These are phyloP conservation scores for Casuarina cunninghamiana DNA, from an alignment of 306 rosid species.

Conservation along the genomic window DNA sequence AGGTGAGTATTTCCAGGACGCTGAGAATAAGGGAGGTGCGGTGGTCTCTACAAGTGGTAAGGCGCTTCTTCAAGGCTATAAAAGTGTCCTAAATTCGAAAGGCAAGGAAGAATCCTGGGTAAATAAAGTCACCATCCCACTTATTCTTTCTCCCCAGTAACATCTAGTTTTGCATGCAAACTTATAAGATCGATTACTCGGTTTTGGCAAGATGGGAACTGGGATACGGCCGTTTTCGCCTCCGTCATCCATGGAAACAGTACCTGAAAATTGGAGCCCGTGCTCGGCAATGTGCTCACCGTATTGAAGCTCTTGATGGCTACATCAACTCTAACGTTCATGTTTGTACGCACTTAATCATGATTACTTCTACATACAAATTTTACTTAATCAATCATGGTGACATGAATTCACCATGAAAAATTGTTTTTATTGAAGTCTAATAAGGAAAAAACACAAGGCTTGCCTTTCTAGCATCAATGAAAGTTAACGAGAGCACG, in stretches of 20 bases:
- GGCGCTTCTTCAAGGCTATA: constrained; percentile 55
- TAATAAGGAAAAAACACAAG: too few relatives aligned
- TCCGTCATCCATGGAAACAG: constrained; percentile 87
- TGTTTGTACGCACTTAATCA: constrained; percentile 27
- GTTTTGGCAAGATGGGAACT: constrained; percentile 93
- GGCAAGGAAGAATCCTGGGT: constrained; percentile 69
- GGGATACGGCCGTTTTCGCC: constrained; percentile 68
- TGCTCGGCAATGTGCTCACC: constrained; percentile 70
- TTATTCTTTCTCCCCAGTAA: too few relatives aligned
- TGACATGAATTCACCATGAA: too few relatives aligned
- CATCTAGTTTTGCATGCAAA: too few relatives aligned
- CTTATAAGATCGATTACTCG: too few relatives aligned
- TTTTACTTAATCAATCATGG: too few relatives aligned
- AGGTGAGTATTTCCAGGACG: constrained; percentile 46
- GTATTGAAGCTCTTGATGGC: constrained; percentile 63
- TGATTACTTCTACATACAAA: too few relatives aligned
- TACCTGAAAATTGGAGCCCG: constrained; percentile 77
- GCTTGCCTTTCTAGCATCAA: too few relatives aligned
- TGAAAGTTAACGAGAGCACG: too few relatives aligned
- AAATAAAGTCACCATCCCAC: background rate
- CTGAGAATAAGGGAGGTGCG: constrained; percentile 28
- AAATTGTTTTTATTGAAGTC: too few relatives aligned
- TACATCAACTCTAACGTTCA: constrained; percentile 48
- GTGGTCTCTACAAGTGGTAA: constrained; percentile 29
- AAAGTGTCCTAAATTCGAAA: constrained; percentile 71